These are phyloP conservation scores for Avena sativa DNA, from an alignment of 176 grass and related monocot species.

Conservation along the genomic window DNA sequence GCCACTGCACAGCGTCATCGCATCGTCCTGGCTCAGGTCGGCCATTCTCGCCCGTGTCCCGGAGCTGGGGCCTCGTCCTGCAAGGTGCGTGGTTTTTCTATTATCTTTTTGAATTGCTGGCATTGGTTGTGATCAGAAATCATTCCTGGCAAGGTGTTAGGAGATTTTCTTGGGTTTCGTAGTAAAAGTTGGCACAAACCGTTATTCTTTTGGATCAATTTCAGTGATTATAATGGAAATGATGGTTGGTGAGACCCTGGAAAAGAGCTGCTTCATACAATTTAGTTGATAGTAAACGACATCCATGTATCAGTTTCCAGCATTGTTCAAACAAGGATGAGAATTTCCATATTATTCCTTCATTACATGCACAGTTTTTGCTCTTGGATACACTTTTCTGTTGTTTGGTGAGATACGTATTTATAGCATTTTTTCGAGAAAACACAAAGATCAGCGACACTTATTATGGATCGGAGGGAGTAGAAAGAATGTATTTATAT, in stretches of 20 bases:
- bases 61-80: constrained; percentile 76
- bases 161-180: background rate
- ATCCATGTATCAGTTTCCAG: background rate
- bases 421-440: too few relatives aligned
- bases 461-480: too few relatives aligned
- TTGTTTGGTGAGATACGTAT: background rate
- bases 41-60: constrained; percentile 63
- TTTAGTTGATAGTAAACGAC: background rate
- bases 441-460: too few relatives aligned
- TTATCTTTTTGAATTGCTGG: constrained; percentile 2
- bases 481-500: too few relatives aligned
- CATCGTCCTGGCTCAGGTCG: too few relatives aligned
- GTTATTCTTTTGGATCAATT: background rate
- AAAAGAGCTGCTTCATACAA: background rate
- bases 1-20: too few relatives aligned
- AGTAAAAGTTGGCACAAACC: too few relatives aligned
- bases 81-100: constrained; percentile 48
- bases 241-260: too few relatives aligned
- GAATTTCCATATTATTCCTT: background rate
- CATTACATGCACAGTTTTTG: background rate
- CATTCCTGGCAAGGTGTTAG: background rate
- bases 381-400: background rate
- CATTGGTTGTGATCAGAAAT: background rate
- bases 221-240: background rate
- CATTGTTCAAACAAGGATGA: background rate